Evolutionary conservation across 352 stramenopile species (phyloP).

Genomic region (Globisporangium alternatum): DNA sequence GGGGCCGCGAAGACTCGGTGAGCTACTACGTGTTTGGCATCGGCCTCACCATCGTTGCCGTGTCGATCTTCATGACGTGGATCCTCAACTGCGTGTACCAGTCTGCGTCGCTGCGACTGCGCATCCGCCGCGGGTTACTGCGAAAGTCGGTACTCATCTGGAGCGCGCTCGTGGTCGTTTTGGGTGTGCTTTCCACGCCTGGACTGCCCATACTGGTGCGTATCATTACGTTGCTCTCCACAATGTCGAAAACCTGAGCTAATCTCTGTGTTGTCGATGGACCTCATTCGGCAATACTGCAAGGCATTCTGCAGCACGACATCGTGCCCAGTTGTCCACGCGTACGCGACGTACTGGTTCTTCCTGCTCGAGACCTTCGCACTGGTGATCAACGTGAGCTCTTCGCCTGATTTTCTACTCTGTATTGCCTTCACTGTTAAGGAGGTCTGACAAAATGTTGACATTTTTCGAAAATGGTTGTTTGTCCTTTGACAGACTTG

Average conservation of each 20-base stretch:
- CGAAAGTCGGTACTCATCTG: conserved; percentile 11
- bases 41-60: conserved; percentile 33
- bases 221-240: neutral
- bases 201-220: conserved; percentile 41
- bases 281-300: neutral
- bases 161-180: conserved; percentile 18
- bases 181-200: conserved; percentile 37
- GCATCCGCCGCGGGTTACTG: conserved; percentile 24
- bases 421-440: neutral
- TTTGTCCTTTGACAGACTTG: conserved; percentile 22
- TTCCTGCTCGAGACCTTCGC: conserved; percentile 37
- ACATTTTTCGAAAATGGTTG: neutral
- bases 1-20: conserved; percentile 23
- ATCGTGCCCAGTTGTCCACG: conserved; percentile 24
- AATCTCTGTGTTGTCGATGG: conserved; percentile 8
- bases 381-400: conserved; percentile 32
- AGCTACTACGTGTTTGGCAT: conserved; percentile 44
- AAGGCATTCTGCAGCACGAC: conserved; percentile 31
- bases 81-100: conserved; percentile 48
- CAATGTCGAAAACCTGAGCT: neutral
- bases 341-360: conserved; percentile 33
- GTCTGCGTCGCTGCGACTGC: conserved; percentile 20
- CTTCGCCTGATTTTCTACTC: neutral
- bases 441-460: neutral
- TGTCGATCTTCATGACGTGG: conserved; percentile 45